These are phyloP conservation scores for Colletotrichum sp. DNA, from an alignment of 2,329 filamentous ascomycete genomes.

Conservation along the genomic window DNA sequence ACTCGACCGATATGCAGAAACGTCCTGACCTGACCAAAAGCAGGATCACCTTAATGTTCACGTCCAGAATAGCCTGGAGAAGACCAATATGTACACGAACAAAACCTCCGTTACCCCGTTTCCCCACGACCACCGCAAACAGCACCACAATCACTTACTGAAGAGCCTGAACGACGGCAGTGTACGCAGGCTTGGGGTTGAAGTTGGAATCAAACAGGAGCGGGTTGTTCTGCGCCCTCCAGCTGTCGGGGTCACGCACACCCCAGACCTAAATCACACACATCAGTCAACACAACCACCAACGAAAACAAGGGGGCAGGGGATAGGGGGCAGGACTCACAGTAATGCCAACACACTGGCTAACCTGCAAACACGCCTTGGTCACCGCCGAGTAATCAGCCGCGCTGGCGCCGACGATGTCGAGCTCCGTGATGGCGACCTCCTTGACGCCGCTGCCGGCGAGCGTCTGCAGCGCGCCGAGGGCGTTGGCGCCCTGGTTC, in stretches of 20 bases:
- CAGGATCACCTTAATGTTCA: neutral
- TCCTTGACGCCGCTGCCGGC: slow-evolving; percentile 56
- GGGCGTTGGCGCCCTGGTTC: slow-evolving; percentile 47
- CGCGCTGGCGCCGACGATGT: slow-evolving; percentile 63
- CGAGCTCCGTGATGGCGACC: slow-evolving; percentile 71
- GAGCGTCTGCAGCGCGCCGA: slow-evolving; percentile 56
- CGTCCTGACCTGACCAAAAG: fast-evolving
- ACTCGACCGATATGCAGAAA: neutral
- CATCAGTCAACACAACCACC: too few species aligned
- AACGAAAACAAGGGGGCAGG: too few species aligned
- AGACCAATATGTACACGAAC: neutral
- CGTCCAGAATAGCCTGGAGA: neutral
- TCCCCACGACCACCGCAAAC: too few species aligned
- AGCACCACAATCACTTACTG: neutral
- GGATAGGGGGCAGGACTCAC: slow-evolving; percentile 27
- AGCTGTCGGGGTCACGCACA: slow-evolving; percentile 55
- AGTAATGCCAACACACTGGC: slow-evolving; percentile 69
- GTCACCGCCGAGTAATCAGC: slow-evolving; percentile 64
- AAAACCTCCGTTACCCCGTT: too few species aligned
- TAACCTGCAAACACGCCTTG: slow-evolving; percentile 61
- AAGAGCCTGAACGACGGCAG: slow-evolving; percentile 44
- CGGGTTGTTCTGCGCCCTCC: slow-evolving; percentile 53
- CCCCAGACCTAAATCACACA: slow-evolving; percentile 73
- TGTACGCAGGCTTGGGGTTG: slow-evolving; percentile 57
- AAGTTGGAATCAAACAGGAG: slow-evolving; percentile 59